A percentile compares a stretch with the other conserved stretches of the same genome.
Evolutionary conservation across 768 basidiomycete species (phyloP).

Genomic region (Mycena metata): DNA sequence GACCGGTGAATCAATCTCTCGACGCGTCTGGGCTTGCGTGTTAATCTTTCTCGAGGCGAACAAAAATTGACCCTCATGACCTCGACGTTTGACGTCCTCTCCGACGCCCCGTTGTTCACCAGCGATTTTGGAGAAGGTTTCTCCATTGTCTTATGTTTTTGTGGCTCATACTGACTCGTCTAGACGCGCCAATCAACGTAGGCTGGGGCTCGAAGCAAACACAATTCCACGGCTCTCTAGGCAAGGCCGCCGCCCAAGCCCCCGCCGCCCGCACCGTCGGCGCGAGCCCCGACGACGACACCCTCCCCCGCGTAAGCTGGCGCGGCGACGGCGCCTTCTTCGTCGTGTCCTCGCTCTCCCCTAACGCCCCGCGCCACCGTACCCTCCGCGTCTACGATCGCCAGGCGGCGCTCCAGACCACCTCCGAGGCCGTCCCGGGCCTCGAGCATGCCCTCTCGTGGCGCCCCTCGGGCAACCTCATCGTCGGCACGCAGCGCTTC

Average conservation of each 20-base stretch:
- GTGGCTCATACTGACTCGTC: conserved; percentile 27
- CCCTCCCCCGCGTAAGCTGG: conserved; percentile 85
- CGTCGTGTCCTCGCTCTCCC: conserved; percentile 83
- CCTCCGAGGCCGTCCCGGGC: conserved; percentile 86
- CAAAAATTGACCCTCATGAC: conserved; percentile 91
- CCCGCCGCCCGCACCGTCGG: conserved; percentile 57
- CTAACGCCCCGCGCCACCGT: conserved; percentile 58
- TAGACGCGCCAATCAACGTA: conserved; percentile 93
- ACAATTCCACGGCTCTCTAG: conserved; percentile 96
- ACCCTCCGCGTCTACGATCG: conserved; percentile 82
- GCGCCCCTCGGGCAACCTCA: conserved; percentile 91
- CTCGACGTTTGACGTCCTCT: conserved; percentile 87
- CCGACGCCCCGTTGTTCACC: conserved; percentile 80
- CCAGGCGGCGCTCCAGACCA: conserved; percentile 81
- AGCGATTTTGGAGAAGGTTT: conserved; percentile 89
- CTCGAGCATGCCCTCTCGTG: conserved; percentile 86
- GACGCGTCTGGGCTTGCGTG: conserved; percentile 43
- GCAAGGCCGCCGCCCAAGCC: conserved; percentile 83
- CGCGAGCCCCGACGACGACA: conserved; percentile 79
- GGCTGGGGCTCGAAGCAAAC: conserved; percentile 99
- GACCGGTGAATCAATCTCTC: conserved; percentile 62
- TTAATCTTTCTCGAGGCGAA: conserved; percentile 60
- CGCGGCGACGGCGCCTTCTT: conserved; percentile 94
- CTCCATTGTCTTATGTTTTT: conserved; percentile 1
- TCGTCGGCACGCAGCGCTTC: conserved; percentile 85